Evolutionary conservation across 2,329 filamentous ascomycete species (phyloP).

Genomic region (Aspergillus awamori): DNA sequence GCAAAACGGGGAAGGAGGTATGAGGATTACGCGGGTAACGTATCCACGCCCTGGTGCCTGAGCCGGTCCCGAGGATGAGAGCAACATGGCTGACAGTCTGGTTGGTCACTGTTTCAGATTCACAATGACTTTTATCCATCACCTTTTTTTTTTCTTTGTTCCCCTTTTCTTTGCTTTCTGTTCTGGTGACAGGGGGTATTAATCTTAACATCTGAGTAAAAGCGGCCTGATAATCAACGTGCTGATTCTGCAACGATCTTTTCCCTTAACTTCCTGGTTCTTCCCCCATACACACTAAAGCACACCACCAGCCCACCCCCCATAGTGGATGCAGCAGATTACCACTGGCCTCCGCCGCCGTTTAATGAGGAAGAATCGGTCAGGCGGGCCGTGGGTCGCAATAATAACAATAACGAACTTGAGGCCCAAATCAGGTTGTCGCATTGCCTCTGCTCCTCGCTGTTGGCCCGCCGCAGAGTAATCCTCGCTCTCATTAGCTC

Average conservation of each 20-base stretch:
- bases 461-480: constrained; percentile 10
- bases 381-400: constrained; percentile 25
- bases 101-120: not conserved
- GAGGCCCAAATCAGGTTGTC: constrained; percentile 20
- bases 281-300: not conserved
- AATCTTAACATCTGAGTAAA: too few species aligned
- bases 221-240: not conserved
- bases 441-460: constrained; percentile 8
- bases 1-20: not conserved
- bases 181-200: not conserved
- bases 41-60: constrained; percentile 4
- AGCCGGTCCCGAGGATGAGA: not conserved
- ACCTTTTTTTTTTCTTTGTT: not conserved
- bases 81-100: not conserved
- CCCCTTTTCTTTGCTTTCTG: too few species aligned
- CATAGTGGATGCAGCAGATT: not conserved
- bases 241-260: not conserved
- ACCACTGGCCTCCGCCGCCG: not conserved
- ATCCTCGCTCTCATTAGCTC: constrained; percentile 12
- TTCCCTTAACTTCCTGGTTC: too few species aligned
- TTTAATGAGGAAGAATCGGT: constrained; percentile 14
- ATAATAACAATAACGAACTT: constrained; percentile 12
- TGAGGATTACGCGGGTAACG: constrained; percentile 1
- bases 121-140: not conserved
- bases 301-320: not conserved